Evolutionary conservation across 768 basidiomycete species (phyloP), one percentile per base, ranked within the genome.

Genomic region (Paxillus rubicundulus): DNA sequence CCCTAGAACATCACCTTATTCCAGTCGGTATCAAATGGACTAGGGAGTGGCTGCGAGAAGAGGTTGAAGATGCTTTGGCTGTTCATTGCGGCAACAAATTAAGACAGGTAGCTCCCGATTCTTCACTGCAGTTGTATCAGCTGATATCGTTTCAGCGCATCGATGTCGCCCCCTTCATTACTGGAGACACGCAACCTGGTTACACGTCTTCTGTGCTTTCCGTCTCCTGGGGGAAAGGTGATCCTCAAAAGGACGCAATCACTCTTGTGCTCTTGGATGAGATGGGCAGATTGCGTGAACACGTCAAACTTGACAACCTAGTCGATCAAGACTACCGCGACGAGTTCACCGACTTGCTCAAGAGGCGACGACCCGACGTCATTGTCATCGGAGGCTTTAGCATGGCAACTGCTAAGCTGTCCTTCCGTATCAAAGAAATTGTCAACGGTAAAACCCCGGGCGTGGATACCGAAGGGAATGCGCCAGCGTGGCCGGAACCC

Each of bases 221-320:
- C 3, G 70, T 96, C 51, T 96, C 95, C 7, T 94, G 92, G 86
- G 97, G 97, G 34, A 87, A 90, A 71, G 97, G 97, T 34, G 94
- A 97, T 61, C 91, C 92, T 36, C 85, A 87, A 61, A 89, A 89
- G 62, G 96, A 99, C 68, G 85, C 87, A 7, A 88, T 98, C 49
- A 81, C 85, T 18, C 74, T 92, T 37, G 87, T 95, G 52, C 90
- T 85, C 73, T 65, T 98, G 42, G 95, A 98, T 62, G 84, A 91
- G 55, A 85, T 85, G 42, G 96, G 97, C 16, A 87, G 91, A 44
- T 76, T 95, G 64, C 87, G 92, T n/a, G 92, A 97, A 61, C 87
- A 92, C 56, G 81, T 85, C 40, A 90, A 88, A 65, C 77, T 98
- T 50, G 94, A 97, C 71, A 94, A 92, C 59, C 79, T 99, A 27